Conservation (phyloP, 768 basidiomycete species). For the Amanita thiersii region DNA sequence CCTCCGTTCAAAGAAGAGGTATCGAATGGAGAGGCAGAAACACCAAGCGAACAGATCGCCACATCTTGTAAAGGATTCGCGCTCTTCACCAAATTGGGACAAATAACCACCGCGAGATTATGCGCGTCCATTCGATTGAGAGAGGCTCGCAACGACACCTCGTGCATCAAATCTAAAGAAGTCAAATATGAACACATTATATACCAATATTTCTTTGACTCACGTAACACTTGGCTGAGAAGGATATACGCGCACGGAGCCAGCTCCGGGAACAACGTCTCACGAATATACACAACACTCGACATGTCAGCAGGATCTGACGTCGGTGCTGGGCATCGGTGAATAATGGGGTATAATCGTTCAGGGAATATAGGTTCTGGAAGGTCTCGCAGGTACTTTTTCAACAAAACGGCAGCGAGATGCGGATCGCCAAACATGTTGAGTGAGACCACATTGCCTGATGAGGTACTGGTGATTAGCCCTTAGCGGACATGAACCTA, state of each 20-base stretch:
- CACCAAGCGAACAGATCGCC: conserved; percentile 57
- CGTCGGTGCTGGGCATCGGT: conserved; percentile 55
- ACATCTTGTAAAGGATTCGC: conserved; percentile 65
- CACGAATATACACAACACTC: conserved; percentile 57
- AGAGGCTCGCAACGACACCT: conserved; percentile 60
- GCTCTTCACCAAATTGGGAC: conserved; percentile 72
- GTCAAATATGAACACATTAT: background rate
- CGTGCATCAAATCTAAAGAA: conserved; percentile 64
- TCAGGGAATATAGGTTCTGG: conserved; percentile 77
- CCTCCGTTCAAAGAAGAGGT: conserved; percentile 3
- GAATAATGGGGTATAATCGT: conserved; percentile 52
- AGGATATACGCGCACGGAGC: conserved; percentile 67
- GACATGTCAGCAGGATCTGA: conserved; percentile 48
- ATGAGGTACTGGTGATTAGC: conserved; percentile 7
- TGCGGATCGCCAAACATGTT: conserved; percentile 71
- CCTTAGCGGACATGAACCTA: background rate
- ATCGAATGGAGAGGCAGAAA: conserved; percentile 10
- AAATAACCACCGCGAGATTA: conserved; percentile 74
- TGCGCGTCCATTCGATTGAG: conserved; percentile 77
- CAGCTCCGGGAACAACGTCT: conserved; percentile 59
- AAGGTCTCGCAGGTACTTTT: conserved; percentile 79
- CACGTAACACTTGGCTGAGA: conserved; percentile 61
- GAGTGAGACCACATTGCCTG: conserved; percentile 74
- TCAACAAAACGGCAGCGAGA: conserved; percentile 77
- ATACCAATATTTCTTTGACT: conserved; percentile 15